A percentile compares a stretch with the other conserved stretches of the same genome.
phyloP scores from a whole-genome alignment of 1,284 basidiomycete species.

The Mycena citricolor region DNA sequence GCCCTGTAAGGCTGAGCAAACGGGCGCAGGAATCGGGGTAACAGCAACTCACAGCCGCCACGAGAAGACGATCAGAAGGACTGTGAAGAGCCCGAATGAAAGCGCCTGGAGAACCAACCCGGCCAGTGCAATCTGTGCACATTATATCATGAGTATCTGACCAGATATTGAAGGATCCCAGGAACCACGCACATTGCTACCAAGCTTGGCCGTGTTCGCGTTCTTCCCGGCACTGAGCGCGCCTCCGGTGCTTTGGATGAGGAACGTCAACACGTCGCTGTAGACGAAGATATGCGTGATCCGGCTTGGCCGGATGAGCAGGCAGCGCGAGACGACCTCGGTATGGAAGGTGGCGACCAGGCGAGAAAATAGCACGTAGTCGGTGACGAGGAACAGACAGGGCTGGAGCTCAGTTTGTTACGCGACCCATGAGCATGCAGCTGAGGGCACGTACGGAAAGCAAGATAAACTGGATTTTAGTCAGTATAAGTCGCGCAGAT shows the following conservation, averaged over 20 bases:
- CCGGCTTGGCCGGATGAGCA: conserved; percentile 3
- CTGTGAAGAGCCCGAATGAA: conserved; percentile 3
- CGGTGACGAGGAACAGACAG: not conserved
- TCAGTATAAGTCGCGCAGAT: not conserved
- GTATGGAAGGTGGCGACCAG: not conserved
- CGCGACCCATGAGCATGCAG: not conserved
- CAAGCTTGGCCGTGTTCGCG: conserved; percentile 8
- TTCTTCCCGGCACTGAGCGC: conserved; percentile 7
- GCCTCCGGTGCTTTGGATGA: conserved; percentile 21
- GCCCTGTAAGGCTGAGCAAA: not conserved
- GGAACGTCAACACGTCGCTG: conserved; percentile 23
- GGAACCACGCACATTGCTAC: conserved; percentile 10
- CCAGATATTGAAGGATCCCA: too few relatives aligned
- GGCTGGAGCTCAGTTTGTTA: too few relatives aligned
- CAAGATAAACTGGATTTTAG: conserved; percentile 13
- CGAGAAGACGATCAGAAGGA: conserved; percentile 5
- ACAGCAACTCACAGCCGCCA: conserved; percentile 2
- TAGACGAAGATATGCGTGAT: conserved; percentile 22
- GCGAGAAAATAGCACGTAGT: not conserved
- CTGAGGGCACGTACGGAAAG: conserved; percentile 12
- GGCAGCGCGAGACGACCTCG: not conserved
- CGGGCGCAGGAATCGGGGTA: not conserved
- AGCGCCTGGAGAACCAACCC: conserved; percentile 6
- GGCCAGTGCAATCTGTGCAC: conserved; percentile 6
- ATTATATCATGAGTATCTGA: too few relatives aligned